Conservation (phyloP, 768 basidiomycete species). For the Macrocybe gigantea region DNA sequence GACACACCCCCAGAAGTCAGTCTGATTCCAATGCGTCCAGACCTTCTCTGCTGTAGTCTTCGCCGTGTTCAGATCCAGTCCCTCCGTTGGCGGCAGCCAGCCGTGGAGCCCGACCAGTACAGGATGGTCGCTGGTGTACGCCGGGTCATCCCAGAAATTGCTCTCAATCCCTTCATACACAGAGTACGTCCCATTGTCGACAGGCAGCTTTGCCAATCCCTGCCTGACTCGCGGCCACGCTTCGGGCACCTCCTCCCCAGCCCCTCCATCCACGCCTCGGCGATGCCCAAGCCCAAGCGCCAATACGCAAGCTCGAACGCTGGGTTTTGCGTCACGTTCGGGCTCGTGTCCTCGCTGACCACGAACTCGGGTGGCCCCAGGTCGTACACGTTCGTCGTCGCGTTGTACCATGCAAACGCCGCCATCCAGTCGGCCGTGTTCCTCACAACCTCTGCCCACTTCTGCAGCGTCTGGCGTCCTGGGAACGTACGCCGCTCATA, state of each 20-base stretch:
- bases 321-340: constrained; percentile 48
- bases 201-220: constrained; percentile 44
- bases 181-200: constrained; percentile 44
- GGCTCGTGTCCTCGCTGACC: constrained; percentile 51
- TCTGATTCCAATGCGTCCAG: constrained; percentile 48
- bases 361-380: constrained; percentile 56
- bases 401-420: constrained; percentile 47
- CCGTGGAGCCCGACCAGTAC: constrained; percentile 50
- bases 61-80: constrained; percentile 39
- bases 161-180: constrained; percentile 51
- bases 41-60: constrained; percentile 47
- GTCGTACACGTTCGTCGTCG: constrained; percentile 41
- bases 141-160: constrained; percentile 46
- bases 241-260: constrained; percentile 32
- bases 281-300: constrained; percentile 43
- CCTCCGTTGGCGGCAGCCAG: constrained; percentile 48
- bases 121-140: constrained; percentile 53
- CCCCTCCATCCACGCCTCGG: constrained; percentile 40
- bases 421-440: constrained; percentile 60
- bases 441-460: constrained; percentile 47
- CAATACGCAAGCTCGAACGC: constrained; percentile 59
- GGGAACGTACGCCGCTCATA: constrained; percentile 29
- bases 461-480: constrained; percentile 30
- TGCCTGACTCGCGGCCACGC: constrained; percentile 39
- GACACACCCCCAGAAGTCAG: constrained; percentile 47